Conservation (phyloP, 2,329 filamentous ascomycete species). For the Gyromitra esculenta region DNA sequence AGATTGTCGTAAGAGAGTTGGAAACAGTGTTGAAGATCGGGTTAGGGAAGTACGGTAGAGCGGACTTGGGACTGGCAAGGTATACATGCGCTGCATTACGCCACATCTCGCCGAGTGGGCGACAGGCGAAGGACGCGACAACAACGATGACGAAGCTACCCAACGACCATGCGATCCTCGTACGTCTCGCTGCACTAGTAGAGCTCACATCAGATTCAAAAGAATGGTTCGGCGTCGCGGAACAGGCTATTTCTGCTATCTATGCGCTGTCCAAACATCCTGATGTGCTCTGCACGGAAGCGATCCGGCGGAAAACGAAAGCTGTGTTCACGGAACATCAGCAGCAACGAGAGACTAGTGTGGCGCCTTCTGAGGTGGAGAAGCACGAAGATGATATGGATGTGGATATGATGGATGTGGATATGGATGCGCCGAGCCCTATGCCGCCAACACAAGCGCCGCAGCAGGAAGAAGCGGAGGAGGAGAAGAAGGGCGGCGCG, state of each 20-base stretch:
- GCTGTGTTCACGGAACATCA: constrained; percentile 71
- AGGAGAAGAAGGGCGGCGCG: constrained; percentile 55
- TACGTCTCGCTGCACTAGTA: constrained; percentile 81
- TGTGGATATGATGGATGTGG: constrained; percentile 58
- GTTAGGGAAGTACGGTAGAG: constrained; percentile 79
- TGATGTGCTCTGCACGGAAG: constrained; percentile 89
- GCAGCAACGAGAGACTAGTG: constrained; percentile 64
- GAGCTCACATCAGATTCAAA: constrained; percentile 89
- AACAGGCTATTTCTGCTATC: constrained; percentile 95
- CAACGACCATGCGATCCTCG: constrained; percentile 89
- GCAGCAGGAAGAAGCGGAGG: constrained; percentile 58
- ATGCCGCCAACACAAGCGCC: constrained; percentile 54
- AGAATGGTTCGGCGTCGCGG: constrained; percentile 93
- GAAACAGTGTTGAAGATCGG: constrained; percentile 93
- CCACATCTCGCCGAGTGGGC: constrained; percentile 85
- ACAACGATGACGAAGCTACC: constrained; percentile 75
- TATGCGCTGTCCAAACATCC: constrained; percentile 94
- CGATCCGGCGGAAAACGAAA: constrained; percentile 85
- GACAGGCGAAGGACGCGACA: constrained; percentile 72
- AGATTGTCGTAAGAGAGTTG: constrained; percentile 94
- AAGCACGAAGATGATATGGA: constrained; percentile 61
- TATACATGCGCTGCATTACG: constrained; percentile 94
- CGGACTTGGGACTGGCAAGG: constrained; percentile 87
- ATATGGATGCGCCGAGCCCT: constrained; percentile 42
- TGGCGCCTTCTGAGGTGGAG: constrained; percentile 59